Conservation (phyloP, 106 monocot species). For the Triglochin maritima region DNA sequence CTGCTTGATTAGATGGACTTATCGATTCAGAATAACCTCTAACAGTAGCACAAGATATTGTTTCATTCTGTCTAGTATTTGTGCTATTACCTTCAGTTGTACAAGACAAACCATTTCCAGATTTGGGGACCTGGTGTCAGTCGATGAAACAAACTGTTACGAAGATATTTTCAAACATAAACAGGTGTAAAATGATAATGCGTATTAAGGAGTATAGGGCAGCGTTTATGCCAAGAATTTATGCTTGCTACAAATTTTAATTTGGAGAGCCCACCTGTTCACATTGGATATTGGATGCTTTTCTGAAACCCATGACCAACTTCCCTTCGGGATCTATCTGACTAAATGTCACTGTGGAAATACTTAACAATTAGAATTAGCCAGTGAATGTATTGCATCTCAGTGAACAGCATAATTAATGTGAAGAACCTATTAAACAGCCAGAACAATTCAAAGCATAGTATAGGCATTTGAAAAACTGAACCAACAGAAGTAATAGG, state of each 20-base stretch:
- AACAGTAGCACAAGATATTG: slow-evolving; percentile 15
- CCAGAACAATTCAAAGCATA: too few species aligned
- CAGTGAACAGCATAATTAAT: too few species aligned
- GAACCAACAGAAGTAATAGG: too few species aligned
- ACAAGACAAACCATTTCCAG: slow-evolving; percentile 38
- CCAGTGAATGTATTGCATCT: background rate
- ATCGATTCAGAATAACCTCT: slow-evolving; percentile 37
- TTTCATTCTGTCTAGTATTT: slow-evolving; percentile 21
- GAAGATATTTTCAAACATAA: too few species aligned
- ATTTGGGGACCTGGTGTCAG: slow-evolving; percentile 46
- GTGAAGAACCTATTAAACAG: too few species aligned
- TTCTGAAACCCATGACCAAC: slow-evolving; percentile 91
- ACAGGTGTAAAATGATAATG: too few species aligned
- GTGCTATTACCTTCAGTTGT: slow-evolving; percentile 25
- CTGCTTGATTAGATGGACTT: slow-evolving; percentile 21
- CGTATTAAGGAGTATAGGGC: background rate
- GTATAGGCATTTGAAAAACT: too few species aligned
- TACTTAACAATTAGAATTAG: background rate
- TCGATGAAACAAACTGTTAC: background rate
- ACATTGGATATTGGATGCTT: slow-evolving; percentile 42
- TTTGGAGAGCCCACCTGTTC: slow-evolving; percentile 37
- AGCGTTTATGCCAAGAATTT: background rate
- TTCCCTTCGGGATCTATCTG: slow-evolving; percentile 93
- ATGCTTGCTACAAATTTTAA: background rate
- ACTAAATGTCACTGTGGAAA: slow-evolving; percentile 89